These are phyloP conservation scores for Globisporangium yorkense DNA, from an alignment of 352 stramenopile species.

Conservation along the genomic window DNA sequence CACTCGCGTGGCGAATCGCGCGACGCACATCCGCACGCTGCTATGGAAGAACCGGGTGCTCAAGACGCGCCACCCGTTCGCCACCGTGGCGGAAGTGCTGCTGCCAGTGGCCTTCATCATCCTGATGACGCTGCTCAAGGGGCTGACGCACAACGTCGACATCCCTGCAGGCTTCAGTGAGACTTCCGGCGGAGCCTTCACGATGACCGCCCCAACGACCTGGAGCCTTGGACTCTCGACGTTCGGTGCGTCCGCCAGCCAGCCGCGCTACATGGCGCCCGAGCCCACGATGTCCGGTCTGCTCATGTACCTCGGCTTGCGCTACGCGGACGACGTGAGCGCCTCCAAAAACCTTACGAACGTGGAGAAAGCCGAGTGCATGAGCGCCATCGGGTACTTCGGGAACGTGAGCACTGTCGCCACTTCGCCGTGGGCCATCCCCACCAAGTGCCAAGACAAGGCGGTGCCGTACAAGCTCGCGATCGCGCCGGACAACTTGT, in stretches of 20 bases:
- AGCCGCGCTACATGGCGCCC: conserved; percentile 31
- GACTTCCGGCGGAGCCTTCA: conserved; percentile 1
- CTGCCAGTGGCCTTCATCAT: conserved; percentile 68
- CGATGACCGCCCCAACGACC: conserved; percentile 3
- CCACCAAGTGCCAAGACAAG: conserved; percentile 20
- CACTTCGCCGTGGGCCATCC: conserved; percentile 30
- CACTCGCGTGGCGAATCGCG: conserved; percentile 3
- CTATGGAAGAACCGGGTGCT: conserved; percentile 74
- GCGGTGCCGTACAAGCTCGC: conserved; percentile 45
- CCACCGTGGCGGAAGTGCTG: conserved; percentile 47
- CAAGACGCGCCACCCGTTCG: conserved; percentile 56
- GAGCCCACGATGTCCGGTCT: conserved; percentile 52
- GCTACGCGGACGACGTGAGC: conserved; percentile 24
- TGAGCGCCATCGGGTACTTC: conserved; percentile 13
- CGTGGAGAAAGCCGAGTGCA: conserved; percentile 14
- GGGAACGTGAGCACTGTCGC: conserved; percentile 31
- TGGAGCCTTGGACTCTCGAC: conserved; percentile 1
- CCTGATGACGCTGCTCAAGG: conserved; percentile 45
- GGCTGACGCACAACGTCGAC: conserved; percentile 38
- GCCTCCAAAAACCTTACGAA: conserved; percentile 5
- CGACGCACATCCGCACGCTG: conserved; percentile 35
- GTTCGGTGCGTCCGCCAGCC: not conserved
- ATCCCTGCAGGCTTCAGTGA: conserved; percentile 62
- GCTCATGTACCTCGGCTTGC: conserved; percentile 36
- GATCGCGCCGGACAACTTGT: conserved; percentile 46